These are phyloP conservation scores for Penicillium coffeae DNA, from an alignment of 495 filamentous ascomycete genomes.

Conservation along the genomic window DNA sequence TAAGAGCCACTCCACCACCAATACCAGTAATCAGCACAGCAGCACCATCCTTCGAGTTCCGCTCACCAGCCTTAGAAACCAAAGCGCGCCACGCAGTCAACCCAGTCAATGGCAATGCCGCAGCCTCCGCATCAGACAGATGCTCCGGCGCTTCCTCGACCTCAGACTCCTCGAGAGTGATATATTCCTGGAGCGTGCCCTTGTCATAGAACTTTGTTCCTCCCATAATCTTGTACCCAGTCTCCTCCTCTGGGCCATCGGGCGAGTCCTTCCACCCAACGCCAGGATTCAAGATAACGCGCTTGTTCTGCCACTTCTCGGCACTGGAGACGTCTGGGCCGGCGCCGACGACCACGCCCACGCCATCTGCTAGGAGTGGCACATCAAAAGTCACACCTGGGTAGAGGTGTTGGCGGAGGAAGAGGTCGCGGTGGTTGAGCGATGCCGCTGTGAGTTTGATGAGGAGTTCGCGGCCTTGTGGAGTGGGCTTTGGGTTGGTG, in stretches of 20 bases:
- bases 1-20: conserved; percentile 74
- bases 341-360: conserved; percentile 61
- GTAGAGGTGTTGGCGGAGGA: conserved; percentile 88
- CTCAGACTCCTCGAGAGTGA: conserved; percentile 64
- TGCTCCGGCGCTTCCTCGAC: conserved; percentile 72
- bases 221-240: conserved; percentile 66
- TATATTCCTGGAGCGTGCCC: conserved; percentile 69
- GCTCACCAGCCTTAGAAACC: conserved; percentile 61
- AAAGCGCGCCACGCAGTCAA: conserved; percentile 86
- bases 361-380: conserved; percentile 77
- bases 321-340: conserved; percentile 49
- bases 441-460: conserved; percentile 69
- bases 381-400: conserved; percentile 71
- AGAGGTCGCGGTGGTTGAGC: conserved; percentile 89
- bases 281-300: conserved; percentile 70
- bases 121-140: conserved; percentile 66
- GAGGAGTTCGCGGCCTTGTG: conserved; percentile 61
- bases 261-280: conserved; percentile 69
- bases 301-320: conserved; percentile 54
- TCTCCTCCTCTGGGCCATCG: conserved; percentile 65
- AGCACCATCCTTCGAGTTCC: conserved; percentile 51
- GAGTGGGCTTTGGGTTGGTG: conserved; percentile 54
- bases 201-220: conserved; percentile 57
- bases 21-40: conserved; percentile 75
- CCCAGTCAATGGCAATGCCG: conserved; percentile 75